These are phyloP conservation scores for Russula lepida DNA, from an alignment of 768 basidiomycete genomes.

Conservation along the genomic window DNA sequence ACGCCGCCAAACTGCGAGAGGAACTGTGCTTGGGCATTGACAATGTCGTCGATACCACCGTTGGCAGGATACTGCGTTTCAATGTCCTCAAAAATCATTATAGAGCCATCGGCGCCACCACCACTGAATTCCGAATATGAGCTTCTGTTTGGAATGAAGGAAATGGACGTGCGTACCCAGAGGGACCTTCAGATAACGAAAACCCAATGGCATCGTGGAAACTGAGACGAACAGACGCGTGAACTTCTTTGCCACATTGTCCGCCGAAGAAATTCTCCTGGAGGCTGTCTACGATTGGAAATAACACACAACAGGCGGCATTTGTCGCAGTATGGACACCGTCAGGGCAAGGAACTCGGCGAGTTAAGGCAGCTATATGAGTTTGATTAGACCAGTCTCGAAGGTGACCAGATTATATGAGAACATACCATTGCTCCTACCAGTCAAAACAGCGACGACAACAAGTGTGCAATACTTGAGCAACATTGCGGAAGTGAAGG, in stretches of 20 bases:
- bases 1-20: conserved; percentile 27
- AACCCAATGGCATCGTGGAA: conserved; percentile 26
- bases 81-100: conserved; percentile 37
- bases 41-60: conserved; percentile 35
- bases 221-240: conserved; percentile 25
- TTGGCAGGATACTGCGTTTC: conserved; percentile 39
- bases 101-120: conserved; percentile 40
- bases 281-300: conserved; percentile 28
- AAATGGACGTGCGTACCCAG: conserved; percentile 12
- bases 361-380: conserved; percentile 20
- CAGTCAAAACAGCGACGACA: conserved; percentile 16
- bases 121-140: conserved; percentile 17
- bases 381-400: background rate
- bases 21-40: conserved; percentile 31
- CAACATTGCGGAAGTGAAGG: conserved; percentile 17
- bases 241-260: conserved; percentile 28
- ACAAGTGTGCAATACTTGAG: conserved; percentile 11
- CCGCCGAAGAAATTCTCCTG: conserved; percentile 26
- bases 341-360: conserved; percentile 26
- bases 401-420: background rate
- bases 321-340: conserved; percentile 26
- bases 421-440: conserved; percentile 17
- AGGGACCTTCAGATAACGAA: conserved; percentile 14
- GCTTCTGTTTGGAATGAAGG: background rate
- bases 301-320: conserved; percentile 28